These are phyloP conservation scores for Pyronema domesticum DNA, from an alignment of 495 filamentous ascomycete species.

Conservation along the genomic window DNA sequence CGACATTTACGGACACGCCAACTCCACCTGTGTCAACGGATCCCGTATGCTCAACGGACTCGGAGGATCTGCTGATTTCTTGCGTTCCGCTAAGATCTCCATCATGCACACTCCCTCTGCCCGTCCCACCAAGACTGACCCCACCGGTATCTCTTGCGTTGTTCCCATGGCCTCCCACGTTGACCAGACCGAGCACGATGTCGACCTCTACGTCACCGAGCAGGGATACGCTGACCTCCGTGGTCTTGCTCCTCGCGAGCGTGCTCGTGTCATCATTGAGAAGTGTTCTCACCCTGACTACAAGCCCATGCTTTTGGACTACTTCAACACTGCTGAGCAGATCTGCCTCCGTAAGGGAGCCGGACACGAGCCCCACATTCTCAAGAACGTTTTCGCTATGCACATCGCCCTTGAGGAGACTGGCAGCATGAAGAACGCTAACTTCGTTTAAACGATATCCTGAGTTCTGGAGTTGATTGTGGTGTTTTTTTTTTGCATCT, in stretches of 20 bases:
- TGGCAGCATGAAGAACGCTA: constrained; percentile 62
- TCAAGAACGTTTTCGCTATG: constrained; percentile 78
- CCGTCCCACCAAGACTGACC: constrained; percentile 65
- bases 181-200: constrained; percentile 82
- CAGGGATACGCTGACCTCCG: constrained; percentile 75
- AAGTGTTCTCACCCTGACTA: constrained; percentile 82
- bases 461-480: neutral
- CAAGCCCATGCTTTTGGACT: constrained; percentile 61
- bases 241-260: constrained; percentile 61
- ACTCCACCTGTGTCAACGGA: constrained; percentile 82
- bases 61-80: constrained; percentile 76
- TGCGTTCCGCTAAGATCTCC: constrained; percentile 64
- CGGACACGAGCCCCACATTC: constrained; percentile 77
- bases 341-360: constrained; percentile 75
- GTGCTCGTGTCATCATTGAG: constrained; percentile 70
- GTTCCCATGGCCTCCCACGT: constrained; percentile 87
- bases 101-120: constrained; percentile 83
- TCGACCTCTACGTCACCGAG: constrained; percentile 78
- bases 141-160: constrained; percentile 68
- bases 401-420: constrained; percentile 63
- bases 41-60: constrained; percentile 84
- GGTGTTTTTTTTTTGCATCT: neutral
- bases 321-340: constrained; percentile 72
- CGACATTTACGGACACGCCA: constrained; percentile 88
- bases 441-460: neutral